Evolutionary conservation across 164 flowering plant genomes (phyloP).

Genomic region (Euptelea pleiosperma): DNA sequence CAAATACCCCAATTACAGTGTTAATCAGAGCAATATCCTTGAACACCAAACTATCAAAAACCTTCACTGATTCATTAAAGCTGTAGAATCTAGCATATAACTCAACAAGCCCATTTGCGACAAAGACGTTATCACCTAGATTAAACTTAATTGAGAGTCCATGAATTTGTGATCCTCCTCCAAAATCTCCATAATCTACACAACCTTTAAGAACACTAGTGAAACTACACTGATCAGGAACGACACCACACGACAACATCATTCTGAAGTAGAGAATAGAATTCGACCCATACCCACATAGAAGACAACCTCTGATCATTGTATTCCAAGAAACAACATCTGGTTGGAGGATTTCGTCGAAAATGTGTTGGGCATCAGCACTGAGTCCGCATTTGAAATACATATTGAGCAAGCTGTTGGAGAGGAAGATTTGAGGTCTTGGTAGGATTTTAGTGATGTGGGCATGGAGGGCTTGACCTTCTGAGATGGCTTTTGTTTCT

Average conservation of each 20-base stretch:
- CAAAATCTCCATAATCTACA: background rate
- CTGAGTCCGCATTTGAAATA: slow-evolving; percentile 8
- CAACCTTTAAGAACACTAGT: slow-evolving; percentile 13
- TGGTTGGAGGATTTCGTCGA: slow-evolving; percentile 12
- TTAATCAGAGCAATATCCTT: slow-evolving; percentile 19
- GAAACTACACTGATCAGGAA: slow-evolving; percentile 13
- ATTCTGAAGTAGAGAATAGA: slow-evolving; percentile 7
- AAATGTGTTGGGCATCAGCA: slow-evolving; percentile 7
- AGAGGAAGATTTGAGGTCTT: slow-evolving; percentile 6
- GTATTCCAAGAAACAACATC: slow-evolving; percentile 23
- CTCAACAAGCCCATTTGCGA: slow-evolving; percentile 19
- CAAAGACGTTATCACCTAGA: slow-evolving; percentile 4
- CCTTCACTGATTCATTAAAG: slow-evolving; percentile 14
- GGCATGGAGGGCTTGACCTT: slow-evolving; percentile 14
- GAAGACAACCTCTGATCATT: slow-evolving; percentile 10
- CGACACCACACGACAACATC: slow-evolving; percentile 7
- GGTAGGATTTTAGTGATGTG: slow-evolving; percentile 7
- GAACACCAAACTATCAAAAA: slow-evolving; percentile 13
- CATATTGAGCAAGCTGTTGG: slow-evolving; percentile 17
- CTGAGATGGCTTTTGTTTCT: slow-evolving; percentile 1
- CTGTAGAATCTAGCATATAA: slow-evolving; percentile 10
- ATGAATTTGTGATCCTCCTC: slow-evolving; percentile 14
- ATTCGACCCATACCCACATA: background rate
- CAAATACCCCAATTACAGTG: slow-evolving; percentile 12
- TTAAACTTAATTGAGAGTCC: slow-evolving; percentile 10